Conservation (phyloP, 805 yeast species). For the Nakazawaea wyomingensis region DNA sequence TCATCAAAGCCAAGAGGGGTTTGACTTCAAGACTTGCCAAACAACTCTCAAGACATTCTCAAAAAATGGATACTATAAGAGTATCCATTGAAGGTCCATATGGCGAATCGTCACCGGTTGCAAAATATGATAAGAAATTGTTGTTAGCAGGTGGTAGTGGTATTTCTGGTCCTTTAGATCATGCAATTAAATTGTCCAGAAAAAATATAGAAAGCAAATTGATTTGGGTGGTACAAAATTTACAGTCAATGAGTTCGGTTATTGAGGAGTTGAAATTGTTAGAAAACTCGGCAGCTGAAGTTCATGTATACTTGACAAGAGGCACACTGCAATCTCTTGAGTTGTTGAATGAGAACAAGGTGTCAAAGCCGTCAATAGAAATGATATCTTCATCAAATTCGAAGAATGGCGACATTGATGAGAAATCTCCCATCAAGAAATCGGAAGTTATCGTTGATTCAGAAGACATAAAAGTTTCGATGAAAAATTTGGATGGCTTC, state of each 20-base stretch:
- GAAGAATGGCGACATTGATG: conserved; percentile 6
- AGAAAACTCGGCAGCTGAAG: conserved; percentile 20
- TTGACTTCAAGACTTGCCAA: conserved; percentile 40
- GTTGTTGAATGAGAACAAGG: neutral
- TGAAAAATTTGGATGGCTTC: conserved; percentile 19
- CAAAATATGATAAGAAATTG: conserved; percentile 47
- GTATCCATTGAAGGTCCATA: conserved; percentile 65
- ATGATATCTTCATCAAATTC: conserved; percentile 5
- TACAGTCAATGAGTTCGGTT: conserved; percentile 24
- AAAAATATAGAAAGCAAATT: conserved; percentile 17
- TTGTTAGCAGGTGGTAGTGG: conserved; percentile 75
- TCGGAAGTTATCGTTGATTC: conserved; percentile 2
- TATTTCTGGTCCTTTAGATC: conserved; percentile 50
- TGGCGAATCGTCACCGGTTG: conserved; percentile 46
- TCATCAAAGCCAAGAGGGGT: conserved; percentile 53
- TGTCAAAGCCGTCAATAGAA: conserved; percentile 12
- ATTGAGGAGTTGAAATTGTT: conserved; percentile 20
- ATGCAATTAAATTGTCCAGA: conserved; percentile 21
- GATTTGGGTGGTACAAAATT: conserved; percentile 25
- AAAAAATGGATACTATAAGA: conserved; percentile 23
- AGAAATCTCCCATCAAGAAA: conserved; percentile 11
- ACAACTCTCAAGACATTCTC: conserved; percentile 25
- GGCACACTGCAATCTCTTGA: conserved; percentile 13
- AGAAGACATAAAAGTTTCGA: conserved; percentile 11
- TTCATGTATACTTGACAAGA: conserved; percentile 35